Evolutionary conservation across 345 rosid genomes (phyloP).

Genomic region (Mangifera indica): DNA sequence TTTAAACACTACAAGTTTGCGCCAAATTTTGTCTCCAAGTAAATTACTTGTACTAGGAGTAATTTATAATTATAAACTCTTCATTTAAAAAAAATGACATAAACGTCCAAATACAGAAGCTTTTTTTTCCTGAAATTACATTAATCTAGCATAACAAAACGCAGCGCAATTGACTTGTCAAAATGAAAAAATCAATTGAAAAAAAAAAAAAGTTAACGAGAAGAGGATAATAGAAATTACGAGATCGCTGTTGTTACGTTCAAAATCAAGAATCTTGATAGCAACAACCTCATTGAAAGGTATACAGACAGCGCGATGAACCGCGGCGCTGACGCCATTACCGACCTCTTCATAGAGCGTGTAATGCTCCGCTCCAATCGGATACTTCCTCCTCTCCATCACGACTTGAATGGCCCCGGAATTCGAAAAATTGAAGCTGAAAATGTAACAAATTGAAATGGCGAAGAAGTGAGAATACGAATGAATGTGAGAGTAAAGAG

Average conservation of each 20-base stretch:
- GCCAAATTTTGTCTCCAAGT: too few species aligned
- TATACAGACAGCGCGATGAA: slow-evolving; percentile 76
- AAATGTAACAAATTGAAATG: too few species aligned
- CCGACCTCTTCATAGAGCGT: slow-evolving; percentile 76
- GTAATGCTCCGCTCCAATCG: slow-evolving; percentile 79
- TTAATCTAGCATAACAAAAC: neutral
- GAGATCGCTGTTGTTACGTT: slow-evolving; percentile 86
- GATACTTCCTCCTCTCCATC: slow-evolving; percentile 92
- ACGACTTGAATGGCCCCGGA: neutral
- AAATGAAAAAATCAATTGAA: neutral
- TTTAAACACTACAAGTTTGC: too few species aligned
- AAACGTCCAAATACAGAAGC: too few species aligned
- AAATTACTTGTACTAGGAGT: too few species aligned
- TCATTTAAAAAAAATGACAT: too few species aligned
- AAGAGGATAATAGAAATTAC: slow-evolving; percentile 29
- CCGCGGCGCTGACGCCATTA: slow-evolving; percentile 89
- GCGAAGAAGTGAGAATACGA: neutral
- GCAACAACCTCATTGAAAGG: slow-evolving; percentile 77
- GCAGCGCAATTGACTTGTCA: neutral
- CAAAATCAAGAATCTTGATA: slow-evolving; percentile 94
- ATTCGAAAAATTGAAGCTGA: too few species aligned
- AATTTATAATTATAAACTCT: too few species aligned
- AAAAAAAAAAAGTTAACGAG: neutral
- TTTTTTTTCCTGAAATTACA: too few species aligned
- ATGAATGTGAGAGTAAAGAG: neutral